Evolutionary conservation across 176 grass and related monocot genomes (phyloP).

Genomic region (Tuctoria greenei): DNA sequence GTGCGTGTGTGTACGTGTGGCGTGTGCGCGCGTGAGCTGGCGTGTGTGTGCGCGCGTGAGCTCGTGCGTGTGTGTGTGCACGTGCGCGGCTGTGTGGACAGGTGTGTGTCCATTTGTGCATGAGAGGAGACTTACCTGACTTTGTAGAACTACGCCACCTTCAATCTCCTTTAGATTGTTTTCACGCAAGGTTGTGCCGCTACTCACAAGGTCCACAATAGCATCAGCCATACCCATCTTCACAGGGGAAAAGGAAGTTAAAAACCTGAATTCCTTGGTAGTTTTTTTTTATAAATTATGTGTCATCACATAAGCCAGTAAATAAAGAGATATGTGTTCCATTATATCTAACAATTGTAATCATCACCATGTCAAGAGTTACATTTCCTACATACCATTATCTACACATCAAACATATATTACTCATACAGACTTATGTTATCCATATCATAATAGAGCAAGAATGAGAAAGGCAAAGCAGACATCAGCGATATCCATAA

Average conservation of each 20-base stretch:
- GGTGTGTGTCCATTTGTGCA: not conserved
- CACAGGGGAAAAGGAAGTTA: conserved; percentile 21
- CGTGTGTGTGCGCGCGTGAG: fast-evolving
- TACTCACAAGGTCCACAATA: conserved; percentile 98
- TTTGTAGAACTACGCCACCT: conserved; percentile 81
- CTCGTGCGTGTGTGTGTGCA: too few species aligned
- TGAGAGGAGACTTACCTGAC: conserved; percentile 60
- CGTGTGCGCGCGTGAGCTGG: too few species aligned
- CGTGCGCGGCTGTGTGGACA: not conserved
- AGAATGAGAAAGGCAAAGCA: conserved; percentile 6
- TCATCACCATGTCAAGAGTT: not conserved
- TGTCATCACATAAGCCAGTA: not conserved
- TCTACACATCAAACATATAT: not conserved
- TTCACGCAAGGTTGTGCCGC: conserved; percentile 85
- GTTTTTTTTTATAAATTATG: not conserved
- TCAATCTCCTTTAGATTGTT: conserved; percentile 98
- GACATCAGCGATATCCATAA: not conserved
- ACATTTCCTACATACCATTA: not conserved
- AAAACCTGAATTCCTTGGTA: conserved; percentile 6
- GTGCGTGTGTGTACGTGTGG: too few species aligned
- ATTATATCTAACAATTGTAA: conserved; percentile 5
- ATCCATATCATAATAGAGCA: not conserved
- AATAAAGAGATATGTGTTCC: conserved; percentile 14
- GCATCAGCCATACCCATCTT: conserved; percentile 97
- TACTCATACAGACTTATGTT: not conserved